Evolutionary conservation across 768 basidiomycete species (phyloP), one percentile per base, ranked within the genome.

Genomic region (Psilocybe azurescens): DNA sequence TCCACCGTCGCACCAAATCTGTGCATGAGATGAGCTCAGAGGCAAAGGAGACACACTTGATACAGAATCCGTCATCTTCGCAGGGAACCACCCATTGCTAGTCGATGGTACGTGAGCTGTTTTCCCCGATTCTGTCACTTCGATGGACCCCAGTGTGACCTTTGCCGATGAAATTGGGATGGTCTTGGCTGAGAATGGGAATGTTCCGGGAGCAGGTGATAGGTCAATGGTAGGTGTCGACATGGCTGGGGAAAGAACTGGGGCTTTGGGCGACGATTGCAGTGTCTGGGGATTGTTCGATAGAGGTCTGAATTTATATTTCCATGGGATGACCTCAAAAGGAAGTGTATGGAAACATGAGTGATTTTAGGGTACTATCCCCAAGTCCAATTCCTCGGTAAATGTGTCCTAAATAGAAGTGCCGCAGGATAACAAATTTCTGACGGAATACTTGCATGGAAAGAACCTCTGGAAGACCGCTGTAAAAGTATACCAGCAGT

Each of bases 71-170:
- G 70, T 63, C 1, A 52, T 60, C 30, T 72, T 71, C 16, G 75
- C 68, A 32, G 82, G 70, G 63, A 85, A 83, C 76, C 77, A 75
- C 5, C 83, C 83, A 33, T 83, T 84, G 20, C 71, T 65, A 8
- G 69, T 61, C 13, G 69, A 54, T 3, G 78, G 70, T 9, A 59
- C 59, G 46, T 72, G 74, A 16, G 60, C 66, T 13, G 62, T 10
- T 53, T 53, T 36, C 18, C 32, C 33, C 1, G 33, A 14, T 66
- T 53, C 53, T 9, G 60, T 38, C 36, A 56, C 57, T 56, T 70
- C 69, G 14, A 58, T 67, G 8, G 64, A 69, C n/a, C 69, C 69
- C 7, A 70, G 65, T 5, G 57, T 60, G 36, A 65, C 53, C 57
- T 59, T 65, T 2, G 59, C 59, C 30, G 69, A 44, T 6, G 62